Base-by-base conservation (phyloP, 345 rosid species). In the Trapa incisa region DNA sequence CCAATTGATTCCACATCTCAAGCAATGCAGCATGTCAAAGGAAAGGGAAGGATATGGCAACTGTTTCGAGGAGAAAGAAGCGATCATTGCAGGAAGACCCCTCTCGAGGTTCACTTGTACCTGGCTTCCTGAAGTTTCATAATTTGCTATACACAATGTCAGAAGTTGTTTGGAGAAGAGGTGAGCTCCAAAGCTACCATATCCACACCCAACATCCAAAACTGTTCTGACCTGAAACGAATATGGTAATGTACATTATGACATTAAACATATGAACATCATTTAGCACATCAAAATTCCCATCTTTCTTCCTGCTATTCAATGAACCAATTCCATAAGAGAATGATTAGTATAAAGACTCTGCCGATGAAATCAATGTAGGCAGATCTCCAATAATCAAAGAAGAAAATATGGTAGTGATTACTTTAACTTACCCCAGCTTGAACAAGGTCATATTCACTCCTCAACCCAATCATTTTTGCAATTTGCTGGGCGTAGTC, bases 181-280 rank as follows among this genome's bases (percentile, higher is more conserved):
- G 82, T 91, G 99, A 35, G 99, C 99, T 53, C 99, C 99, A 76
- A 89, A 91, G 86, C 99, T 95, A 69, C 97, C 96, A 70, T 87
- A 95, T 74, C 99, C 99, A 74, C 99, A 95, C 70, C 97, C 99
- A 74, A 95, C 85, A 76, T 95, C 99, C 85, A 95, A 84, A 58
- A 95, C 81, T 64, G 94, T 89, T 78, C 99, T 85, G 54, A 95
- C 85, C 97, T 95, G 89, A 80, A 80, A 78, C 64, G 36, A 37
- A 52, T 17, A 47, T 65, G 16, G 50, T 16, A 41, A 65, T 29
- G 36, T 38, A 50, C 32, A 9, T 22, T 3, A 43, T 41, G 41
- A 3, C 6, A 65, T 17, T 10, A n/a, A 57, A 33, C 4, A 43
- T 22, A 65, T 10, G 43, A 42, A 42, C 16, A 33, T 14, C 38